phyloP scores from a whole-genome alignment of 23 red algal species.

The Chondrus crispus region DNA sequence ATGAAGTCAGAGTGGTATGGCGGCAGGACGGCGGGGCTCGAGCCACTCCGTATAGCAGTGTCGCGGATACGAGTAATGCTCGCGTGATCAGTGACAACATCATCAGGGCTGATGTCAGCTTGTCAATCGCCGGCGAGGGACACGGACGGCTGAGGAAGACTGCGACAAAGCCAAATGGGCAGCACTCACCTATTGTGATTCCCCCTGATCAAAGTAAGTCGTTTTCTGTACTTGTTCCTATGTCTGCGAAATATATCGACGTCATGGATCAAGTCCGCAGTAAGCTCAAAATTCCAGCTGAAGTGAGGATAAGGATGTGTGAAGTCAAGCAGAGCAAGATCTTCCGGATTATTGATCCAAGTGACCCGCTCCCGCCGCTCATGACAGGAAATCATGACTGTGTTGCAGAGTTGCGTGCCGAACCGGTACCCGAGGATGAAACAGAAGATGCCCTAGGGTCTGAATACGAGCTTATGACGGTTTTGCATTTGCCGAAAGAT shows the following conservation, averaged over 20 bases:
- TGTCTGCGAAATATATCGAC: conserved; percentile 20
- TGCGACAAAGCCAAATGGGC: neutral
- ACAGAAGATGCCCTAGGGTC: conserved; percentile 25
- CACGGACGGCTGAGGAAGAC: conserved; percentile 9
- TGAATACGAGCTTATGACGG: conserved; percentile 52
- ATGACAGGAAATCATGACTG: conserved; percentile 47
- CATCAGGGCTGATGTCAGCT: neutral
- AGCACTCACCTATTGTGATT: neutral
- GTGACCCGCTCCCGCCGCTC: conserved; percentile 14
- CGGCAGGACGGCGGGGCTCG: conserved; percentile 55
- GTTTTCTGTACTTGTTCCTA: conserved; percentile 52
- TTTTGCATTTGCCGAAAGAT: conserved; percentile 59
- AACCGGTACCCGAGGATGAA: conserved; percentile 72
- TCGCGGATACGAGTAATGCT: conserved; percentile 1
- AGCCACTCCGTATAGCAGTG: neutral
- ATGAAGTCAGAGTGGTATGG: conserved; percentile 84
- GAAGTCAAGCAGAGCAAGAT: conserved; percentile 55
- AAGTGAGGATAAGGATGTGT: conserved; percentile 40
- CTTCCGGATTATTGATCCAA: conserved; percentile 11
- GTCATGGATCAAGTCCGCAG: conserved; percentile 16
- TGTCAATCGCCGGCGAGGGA: neutral
- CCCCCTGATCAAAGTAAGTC: neutral
- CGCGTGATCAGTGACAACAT: conserved; percentile 1
- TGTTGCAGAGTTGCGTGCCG: conserved; percentile 69
- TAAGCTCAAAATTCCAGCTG: conserved; percentile 10